A percentile compares a stretch with the other conserved stretches of the same genome.
Evolutionary conservation across 1,139 yeast species (phyloP).

Genomic region (Suhomyces bolitotheri): DNA sequence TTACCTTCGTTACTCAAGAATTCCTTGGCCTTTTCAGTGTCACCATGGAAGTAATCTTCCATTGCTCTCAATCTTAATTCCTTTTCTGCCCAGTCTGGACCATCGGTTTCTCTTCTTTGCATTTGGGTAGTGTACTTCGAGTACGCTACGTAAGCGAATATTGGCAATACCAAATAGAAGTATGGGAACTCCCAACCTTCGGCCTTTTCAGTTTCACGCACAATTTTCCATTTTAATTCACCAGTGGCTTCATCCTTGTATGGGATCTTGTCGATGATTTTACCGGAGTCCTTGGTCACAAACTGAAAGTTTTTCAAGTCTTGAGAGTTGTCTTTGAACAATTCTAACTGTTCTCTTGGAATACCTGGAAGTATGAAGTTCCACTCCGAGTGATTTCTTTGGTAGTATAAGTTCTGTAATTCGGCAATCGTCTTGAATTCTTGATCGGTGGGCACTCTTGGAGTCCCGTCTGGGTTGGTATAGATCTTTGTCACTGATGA

Average conservation of each 20-base stretch:
- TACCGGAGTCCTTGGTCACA: slow-evolving; percentile 61
- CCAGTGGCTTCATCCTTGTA: slow-evolving; percentile 79
- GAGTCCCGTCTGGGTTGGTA: slow-evolving; percentile 76
- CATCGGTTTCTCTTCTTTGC: slow-evolving; percentile 45
- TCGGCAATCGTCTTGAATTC: slow-evolving; percentile 77
- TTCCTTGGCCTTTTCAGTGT: slow-evolving; percentile 56
- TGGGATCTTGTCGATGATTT: slow-evolving; percentile 81
- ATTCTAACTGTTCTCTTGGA: slow-evolving; percentile 55
- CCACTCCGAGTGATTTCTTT: slow-evolving; percentile 61
- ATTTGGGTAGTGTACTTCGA: slow-evolving; percentile 49
- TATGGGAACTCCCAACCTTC: slow-evolving; percentile 88
- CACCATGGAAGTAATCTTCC: slow-evolving; percentile 63
- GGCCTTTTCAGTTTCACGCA: slow-evolving; percentile 69
- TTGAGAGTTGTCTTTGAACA: slow-evolving; percentile 62
- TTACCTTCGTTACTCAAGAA: slow-evolving; percentile 59
- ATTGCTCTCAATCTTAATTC: slow-evolving; percentile 81
- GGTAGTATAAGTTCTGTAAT: slow-evolving; percentile 61
- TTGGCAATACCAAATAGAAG: slow-evolving; percentile 71
- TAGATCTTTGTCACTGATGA: slow-evolving; percentile 62
- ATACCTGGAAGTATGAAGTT: slow-evolving; percentile 60
- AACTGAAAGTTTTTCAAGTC: slow-evolving; percentile 63
- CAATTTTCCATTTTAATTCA: slow-evolving; percentile 75
- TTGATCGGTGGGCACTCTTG: slow-evolving; percentile 67
- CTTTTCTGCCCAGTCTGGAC: slow-evolving; percentile 79
- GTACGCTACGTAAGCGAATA: slow-evolving; percentile 44